Evolutionary conservation across 2,329 filamentous ascomycete genomes (phyloP), one percentile per base, ranked within the genome.

Genomic region (Cordyceps sp.): DNA sequence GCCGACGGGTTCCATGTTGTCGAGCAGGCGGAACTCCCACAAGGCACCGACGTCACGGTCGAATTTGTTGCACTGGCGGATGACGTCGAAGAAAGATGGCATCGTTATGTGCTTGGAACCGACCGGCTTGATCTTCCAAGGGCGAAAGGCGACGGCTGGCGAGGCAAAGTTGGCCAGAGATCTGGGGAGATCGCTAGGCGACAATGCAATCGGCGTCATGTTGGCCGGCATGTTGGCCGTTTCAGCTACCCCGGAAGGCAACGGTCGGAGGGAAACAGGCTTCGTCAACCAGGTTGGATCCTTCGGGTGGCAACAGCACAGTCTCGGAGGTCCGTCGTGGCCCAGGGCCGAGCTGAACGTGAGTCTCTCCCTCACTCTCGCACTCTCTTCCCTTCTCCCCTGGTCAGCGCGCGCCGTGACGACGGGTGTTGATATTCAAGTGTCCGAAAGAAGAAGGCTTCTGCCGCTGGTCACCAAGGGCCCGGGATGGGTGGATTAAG

Each of bases 1-100:
- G 15, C 46, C 46, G 4, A 48, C 36, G 0, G 42, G 44, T 6
- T 28, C 28, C 2, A 36, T 32, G 24, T 43, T 39, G 28, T 44
- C 37, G 13, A 43, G 28, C 19, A 48, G 24, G 20, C 22, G 34
- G 29, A 48, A 47, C 14, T 42, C 36, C 41, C 43, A 47, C 22
- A 43, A 36, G n/a, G 20, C 26, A 8, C 29, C 29, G n/a, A 36
- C 22, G 12, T 42, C 20, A 16, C 37, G 36, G n/a, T 46, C 36
- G 18, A 46, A 42, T 29, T 48, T 48, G 37, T 48, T 48, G 41
- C 43, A 45, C 18, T 33, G 37, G 10, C 36, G 23, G 16, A 48
- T 36, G 14, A 48, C 45, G 18, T 42, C 30, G 22, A 34, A 31
- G 12, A 47, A 45, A 6, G 36, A 40, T 3, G 35, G 26, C 36